These are phyloP conservation scores for Echites panduratus DNA, from an alignment of 257 asterid species.

Conservation along the genomic window DNA sequence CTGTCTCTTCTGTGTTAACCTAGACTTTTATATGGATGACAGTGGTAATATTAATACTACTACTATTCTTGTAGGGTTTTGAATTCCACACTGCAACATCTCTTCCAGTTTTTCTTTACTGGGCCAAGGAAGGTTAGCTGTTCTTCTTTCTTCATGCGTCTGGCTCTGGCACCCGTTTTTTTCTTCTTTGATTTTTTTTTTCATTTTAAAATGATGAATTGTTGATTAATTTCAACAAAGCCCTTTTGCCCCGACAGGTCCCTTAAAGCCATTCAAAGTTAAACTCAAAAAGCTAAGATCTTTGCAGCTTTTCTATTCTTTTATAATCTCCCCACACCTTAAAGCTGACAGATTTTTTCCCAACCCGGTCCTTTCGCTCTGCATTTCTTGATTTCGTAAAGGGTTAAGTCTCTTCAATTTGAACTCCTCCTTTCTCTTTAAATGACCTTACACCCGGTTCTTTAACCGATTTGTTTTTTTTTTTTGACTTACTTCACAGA, in stretches of 20 bases:
- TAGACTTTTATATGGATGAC: conserved; percentile 19
- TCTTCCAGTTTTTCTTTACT: background rate
- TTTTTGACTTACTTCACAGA: background rate
- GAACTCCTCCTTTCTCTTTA: conserved; percentile 16
- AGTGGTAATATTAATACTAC: conserved; percentile 11
- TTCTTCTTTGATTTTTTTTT: background rate
- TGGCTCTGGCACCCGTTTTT: background rate
- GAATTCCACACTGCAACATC: conserved; percentile 17
- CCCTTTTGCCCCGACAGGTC: conserved; percentile 48
- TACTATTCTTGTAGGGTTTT: conserved; percentile 26
- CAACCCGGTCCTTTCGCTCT: conserved; percentile 18
- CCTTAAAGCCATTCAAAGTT: conserved; percentile 36
- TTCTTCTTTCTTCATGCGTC: background rate
- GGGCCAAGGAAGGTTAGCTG: conserved; percentile 21
- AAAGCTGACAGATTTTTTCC: conserved; percentile 67
- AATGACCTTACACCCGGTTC: background rate
- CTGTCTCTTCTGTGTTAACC: background rate
- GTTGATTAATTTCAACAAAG: conserved; percentile 14
- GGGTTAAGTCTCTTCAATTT: background rate
- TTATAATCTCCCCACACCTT: conserved; percentile 48
- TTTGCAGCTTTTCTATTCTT: conserved; percentile 53
- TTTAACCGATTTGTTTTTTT: background rate
- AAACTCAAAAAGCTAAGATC: conserved; percentile 35
- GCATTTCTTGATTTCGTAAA: conserved; percentile 30
- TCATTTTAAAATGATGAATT: background rate